A percentile compares a stretch with the other conserved stretches of the same genome.
Conservation (phyloP, 257 asterid genomes). For the Fraxinus anomala region DNA sequence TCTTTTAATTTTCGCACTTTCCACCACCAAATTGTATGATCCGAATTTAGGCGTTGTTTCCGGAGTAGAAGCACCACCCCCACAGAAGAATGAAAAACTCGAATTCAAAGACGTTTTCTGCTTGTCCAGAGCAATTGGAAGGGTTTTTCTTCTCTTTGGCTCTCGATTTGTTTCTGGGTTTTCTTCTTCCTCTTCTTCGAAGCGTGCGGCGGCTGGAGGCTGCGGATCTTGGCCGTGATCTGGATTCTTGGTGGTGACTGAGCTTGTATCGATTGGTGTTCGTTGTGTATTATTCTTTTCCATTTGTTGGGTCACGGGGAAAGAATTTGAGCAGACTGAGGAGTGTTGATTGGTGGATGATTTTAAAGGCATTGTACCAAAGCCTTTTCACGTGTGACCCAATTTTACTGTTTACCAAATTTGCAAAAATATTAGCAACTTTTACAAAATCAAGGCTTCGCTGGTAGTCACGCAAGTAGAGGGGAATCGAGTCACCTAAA, state of each 20-base stretch:
- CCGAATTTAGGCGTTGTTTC: slow-evolving; percentile 40
- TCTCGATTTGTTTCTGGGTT: slow-evolving; percentile 13
- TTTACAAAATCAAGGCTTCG: too few relatives aligned
- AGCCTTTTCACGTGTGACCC: background rate
- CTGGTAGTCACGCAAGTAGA: too few relatives aligned
- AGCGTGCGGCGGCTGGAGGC: background rate
- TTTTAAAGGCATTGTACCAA: background rate
- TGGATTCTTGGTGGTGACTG: background rate
- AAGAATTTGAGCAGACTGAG: background rate
- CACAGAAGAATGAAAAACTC: slow-evolving; percentile 31
- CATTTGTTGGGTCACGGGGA: slow-evolving; percentile 5
- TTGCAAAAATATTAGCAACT: too few relatives aligned
- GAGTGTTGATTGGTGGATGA: background rate
- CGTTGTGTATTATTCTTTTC: background rate
- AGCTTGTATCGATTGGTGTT: slow-evolving; percentile 9
- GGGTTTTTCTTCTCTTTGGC: slow-evolving; percentile 33
- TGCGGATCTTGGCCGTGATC: slow-evolving; percentile 6
- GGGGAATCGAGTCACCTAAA: too few relatives aligned
- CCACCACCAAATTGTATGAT: slow-evolving; percentile 24
- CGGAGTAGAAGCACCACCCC: slow-evolving; percentile 29
- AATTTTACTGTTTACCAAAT: too few relatives aligned
- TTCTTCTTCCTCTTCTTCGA: slow-evolving; percentile 20
- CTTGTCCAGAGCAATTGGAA: slow-evolving; percentile 25
- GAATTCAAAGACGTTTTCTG: slow-evolving; percentile 24
- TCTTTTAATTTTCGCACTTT: background rate